Conservation (phyloP, 352 stramenopile genomes). For the Phytophthora agathidicida region DNA sequence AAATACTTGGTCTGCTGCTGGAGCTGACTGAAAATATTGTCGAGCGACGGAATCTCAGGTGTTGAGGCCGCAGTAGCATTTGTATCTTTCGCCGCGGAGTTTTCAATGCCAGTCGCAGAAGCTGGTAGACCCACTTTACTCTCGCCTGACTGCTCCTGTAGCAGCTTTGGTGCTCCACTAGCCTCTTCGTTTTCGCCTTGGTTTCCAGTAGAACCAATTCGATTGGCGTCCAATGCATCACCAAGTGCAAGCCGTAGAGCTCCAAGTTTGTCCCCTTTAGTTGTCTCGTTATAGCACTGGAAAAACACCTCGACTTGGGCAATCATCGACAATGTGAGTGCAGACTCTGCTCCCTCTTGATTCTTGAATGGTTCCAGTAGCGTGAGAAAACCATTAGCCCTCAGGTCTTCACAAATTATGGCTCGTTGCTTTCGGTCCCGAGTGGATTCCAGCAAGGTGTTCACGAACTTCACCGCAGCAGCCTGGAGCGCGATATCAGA, state of each 20-base stretch:
- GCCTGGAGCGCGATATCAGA: slow-evolving; percentile 37
- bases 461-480: slow-evolving; percentile 54
- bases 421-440: slow-evolving; percentile 29
- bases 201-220: slow-evolving; percentile 10
- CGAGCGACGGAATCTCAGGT: slow-evolving; percentile 4
- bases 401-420: slow-evolving; percentile 54
- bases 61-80: background rate
- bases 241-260: slow-evolving; percentile 25
- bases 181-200: slow-evolving; percentile 25
- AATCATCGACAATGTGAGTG: background rate
- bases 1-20: slow-evolving; percentile 33
- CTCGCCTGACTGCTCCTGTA: slow-evolving; percentile 3
- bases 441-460: slow-evolving; percentile 44
- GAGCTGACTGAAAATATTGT: slow-evolving; percentile 33
- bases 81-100: background rate
- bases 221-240: slow-evolving; percentile 12
- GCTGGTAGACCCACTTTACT: background rate
- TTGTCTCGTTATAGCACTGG: slow-evolving; percentile 18
- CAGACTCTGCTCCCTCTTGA: background rate
- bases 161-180: background rate
- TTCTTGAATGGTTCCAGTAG: slow-evolving; percentile 36
- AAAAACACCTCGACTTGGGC: slow-evolving; percentile 22
- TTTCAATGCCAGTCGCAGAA: background rate
- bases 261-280: slow-evolving; percentile 17
- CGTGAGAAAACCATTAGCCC: slow-evolving; percentile 33